A percentile compares a stretch with the other conserved stretches of the same genome.
Evolutionary conservation across 352 stramenopile species (phyloP).

Genomic region (Aphanomyces stellatus): DNA sequence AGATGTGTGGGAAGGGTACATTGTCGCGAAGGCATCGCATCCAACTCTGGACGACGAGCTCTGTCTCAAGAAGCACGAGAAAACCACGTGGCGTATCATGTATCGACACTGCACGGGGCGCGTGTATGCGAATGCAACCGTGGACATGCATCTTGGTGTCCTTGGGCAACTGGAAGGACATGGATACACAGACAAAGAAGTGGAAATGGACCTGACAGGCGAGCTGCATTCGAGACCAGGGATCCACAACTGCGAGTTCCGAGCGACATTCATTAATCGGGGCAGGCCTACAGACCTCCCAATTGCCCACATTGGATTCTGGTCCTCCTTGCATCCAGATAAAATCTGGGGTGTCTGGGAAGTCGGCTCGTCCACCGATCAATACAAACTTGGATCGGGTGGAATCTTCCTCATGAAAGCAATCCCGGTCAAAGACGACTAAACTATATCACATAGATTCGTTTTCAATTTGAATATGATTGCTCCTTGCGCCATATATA

Average conservation of each 20-base stretch:
- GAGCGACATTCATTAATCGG: neutral
- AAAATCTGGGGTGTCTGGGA: slow-evolving; percentile 14
- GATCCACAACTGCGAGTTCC: slow-evolving; percentile 5
- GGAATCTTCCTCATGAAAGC: slow-evolving; percentile 13
- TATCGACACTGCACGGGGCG: neutral
- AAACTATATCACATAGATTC: too few relatives aligned
- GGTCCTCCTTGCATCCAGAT: slow-evolving; percentile 2
- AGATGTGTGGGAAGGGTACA: slow-evolving; percentile 16
- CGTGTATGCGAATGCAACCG: neutral
- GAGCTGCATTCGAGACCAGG: neutral
- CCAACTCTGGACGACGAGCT: neutral
- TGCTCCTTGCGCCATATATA: too few relatives aligned
- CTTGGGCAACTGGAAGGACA: neutral
- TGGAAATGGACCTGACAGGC: neutral
- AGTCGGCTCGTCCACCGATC: neutral
- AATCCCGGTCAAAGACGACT: too few relatives aligned
- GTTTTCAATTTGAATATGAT: too few relatives aligned
- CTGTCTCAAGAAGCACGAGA: too few relatives aligned
- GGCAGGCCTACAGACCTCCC: slow-evolving; percentile 1
- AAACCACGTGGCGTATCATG: neutral
- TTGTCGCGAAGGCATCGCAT: neutral
- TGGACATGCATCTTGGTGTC: neutral
- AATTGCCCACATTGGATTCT: slow-evolving; percentile 11
- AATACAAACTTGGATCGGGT: slow-evolving; percentile 7
- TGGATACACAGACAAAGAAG: neutral